Conservation (phyloP, 257 asterid species). For the Solanum medicagineum region DNA sequence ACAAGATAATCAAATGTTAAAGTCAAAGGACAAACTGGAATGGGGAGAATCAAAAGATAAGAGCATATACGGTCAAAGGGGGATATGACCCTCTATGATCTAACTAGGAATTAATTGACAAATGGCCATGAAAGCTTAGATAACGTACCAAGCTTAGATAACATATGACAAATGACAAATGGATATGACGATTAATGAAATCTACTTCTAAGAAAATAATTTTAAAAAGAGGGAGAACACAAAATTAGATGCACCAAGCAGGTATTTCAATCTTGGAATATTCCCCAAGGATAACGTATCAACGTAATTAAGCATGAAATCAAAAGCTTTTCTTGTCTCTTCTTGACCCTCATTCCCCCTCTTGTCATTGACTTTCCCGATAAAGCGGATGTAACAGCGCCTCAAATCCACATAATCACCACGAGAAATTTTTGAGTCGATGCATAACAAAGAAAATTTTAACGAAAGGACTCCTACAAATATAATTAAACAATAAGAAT, state of each 20-base stretch:
- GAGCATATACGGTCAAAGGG: too few species aligned
- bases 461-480: background rate
- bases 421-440: background rate
- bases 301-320: conserved; percentile 82
- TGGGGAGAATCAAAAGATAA: too few species aligned
- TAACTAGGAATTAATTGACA: too few species aligned
- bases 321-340: conserved; percentile 96
- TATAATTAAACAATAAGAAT: background rate
- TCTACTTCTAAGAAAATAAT: too few species aligned
- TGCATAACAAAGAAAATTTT: background rate
- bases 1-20: too few species aligned
- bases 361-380: conserved; percentile 75
- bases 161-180: too few species aligned
- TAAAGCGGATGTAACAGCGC: conserved; percentile 92
- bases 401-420: conserved; percentile 25
- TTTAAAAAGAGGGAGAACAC: background rate
- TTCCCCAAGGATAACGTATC: conserved; percentile 31
- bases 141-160: too few species aligned
- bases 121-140: too few species aligned
- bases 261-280: background rate
- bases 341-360: conserved; percentile 86
- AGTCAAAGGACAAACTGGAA: too few species aligned
- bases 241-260: background rate
- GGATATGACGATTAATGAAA: too few species aligned
- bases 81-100: too few species aligned